Percentiles rank a stretch among this genome's conserved stretches.
These are phyloP conservation scores for Mucor irregularis DNA, from an alignment of 371 early-diverging fungal genomes.

Conservation along the genomic window DNA sequence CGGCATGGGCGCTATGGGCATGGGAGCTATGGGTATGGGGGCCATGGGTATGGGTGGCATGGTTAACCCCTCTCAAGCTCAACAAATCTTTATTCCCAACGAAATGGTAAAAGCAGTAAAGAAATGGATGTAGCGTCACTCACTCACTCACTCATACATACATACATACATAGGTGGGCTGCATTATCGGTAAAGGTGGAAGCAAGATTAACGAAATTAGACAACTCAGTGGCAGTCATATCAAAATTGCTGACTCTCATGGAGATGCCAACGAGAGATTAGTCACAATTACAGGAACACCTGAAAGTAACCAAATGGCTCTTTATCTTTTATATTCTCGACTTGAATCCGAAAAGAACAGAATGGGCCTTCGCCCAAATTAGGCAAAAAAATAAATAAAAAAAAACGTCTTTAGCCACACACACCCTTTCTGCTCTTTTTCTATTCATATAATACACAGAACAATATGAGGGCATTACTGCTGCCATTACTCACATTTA, in stretches of 20 bases:
- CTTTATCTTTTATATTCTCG: constrained; percentile 77
- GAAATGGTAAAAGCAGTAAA: constrained; percentile 59
- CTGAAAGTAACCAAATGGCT: constrained; percentile 81
- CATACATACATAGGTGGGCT: constrained; percentile 55
- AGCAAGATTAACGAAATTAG: constrained; percentile 84
- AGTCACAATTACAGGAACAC: constrained; percentile 81
- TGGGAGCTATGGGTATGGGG: constrained; percentile 34
- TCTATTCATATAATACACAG: not conserved
- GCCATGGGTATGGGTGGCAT: constrained; percentile 29
- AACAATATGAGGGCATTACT: not conserved
- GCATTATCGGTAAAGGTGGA: constrained; percentile 89
- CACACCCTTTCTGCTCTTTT: not conserved
- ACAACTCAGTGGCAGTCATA: constrained; percentile 73
- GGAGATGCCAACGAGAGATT: constrained; percentile 68
- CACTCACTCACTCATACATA: not conserved
- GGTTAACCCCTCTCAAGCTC: constrained; percentile 53
- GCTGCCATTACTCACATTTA: not conserved
- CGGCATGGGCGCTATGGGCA: constrained; percentile 15
- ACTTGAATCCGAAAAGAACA: constrained; percentile 74
- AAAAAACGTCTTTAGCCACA: no score
- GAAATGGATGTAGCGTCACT: no score
- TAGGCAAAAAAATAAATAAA: not conserved
- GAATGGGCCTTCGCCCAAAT: constrained; percentile 27
- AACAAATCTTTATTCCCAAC: constrained; percentile 83
- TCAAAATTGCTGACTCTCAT: constrained; percentile 72